Conservation (phyloP, 345 rosid species). For the Barbarea vulgaris region DNA sequence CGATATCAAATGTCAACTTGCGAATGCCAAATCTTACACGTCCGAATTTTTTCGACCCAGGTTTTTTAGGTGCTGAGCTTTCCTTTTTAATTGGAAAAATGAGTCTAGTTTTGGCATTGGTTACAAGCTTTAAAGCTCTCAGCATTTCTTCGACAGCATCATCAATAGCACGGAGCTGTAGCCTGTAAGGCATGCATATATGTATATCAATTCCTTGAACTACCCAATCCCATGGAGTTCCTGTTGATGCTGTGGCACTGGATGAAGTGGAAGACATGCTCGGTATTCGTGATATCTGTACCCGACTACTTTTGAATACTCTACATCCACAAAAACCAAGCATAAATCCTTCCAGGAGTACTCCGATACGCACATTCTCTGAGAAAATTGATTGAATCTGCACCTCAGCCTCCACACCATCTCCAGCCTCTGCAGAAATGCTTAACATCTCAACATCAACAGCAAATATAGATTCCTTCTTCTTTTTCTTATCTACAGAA, state of each 20-base stretch:
- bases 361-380: slow-evolving; percentile 93
- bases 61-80: slow-evolving; percentile 66
- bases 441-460: slow-evolving; percentile 87
- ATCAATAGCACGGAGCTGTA: slow-evolving; percentile 93
- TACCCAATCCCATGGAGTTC: slow-evolving; percentile 59
- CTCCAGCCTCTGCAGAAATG: slow-evolving; percentile 86
- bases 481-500: slow-evolving; percentile 65
- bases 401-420: slow-evolving; percentile 79
- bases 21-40: slow-evolving; percentile 71
- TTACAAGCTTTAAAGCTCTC: slow-evolving; percentile 79
- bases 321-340: slow-evolving; percentile 74
- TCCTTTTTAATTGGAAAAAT: slow-evolving; percentile 64
- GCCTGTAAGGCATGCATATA: slow-evolving; percentile 80
- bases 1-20: slow-evolving; percentile 76
- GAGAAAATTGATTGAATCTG: slow-evolving; percentile 96
- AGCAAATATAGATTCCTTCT: slow-evolving; percentile 87
- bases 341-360: slow-evolving; percentile 89
- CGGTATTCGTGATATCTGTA: slow-evolving; percentile 93
- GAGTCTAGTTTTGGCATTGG: slow-evolving; percentile 64
- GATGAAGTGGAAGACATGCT: slow-evolving; percentile 54
- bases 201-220: slow-evolving; percentile 89
- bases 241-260: slow-evolving; percentile 44
- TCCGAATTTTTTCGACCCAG: slow-evolving; percentile 64
- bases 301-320: slow-evolving; percentile 78
- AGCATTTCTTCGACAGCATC: slow-evolving; percentile 95